Base-by-base conservation (phyloP, 176 grass and related monocot species). In the Ensete ventricosum region DNA sequence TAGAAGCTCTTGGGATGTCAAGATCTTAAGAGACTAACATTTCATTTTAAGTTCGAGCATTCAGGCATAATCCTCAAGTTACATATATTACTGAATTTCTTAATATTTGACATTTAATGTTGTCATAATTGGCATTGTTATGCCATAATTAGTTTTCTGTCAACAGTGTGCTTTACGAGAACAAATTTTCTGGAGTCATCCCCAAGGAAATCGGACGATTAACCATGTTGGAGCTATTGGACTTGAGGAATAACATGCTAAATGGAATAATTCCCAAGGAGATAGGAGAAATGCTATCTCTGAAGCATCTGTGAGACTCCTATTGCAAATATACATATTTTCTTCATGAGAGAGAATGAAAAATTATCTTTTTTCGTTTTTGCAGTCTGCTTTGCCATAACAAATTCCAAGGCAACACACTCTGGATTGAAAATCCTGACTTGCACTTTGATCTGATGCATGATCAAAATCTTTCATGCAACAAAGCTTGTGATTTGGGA, bases 311-410 rank as follows among this genome's bases (percentile, higher is more conserved):
- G 95, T 99, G 82, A 81, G 95, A 83, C 73, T 69, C 49, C 2
- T 74, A 72, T 49, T 66, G 51, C 72, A 77, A 27, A 62, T 67
- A 19, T 80, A 19, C 72, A 80, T 65, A 0, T 50, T 76, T 76
- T 58, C 22, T 53, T 23, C 23, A 71, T 25, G 69, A 73, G 50
- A 11, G 71, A 82, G 25, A 62, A 70, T 48, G n/a, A 75, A 60
- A 11, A 76, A 53, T 62, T 81, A 23, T 70, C 21, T 51, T 23
- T 64, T 69, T 55, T 85, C 81, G 21, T 64, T 80, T 50, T 72
- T 73, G 78, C 88, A 99, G 95, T 84, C 88, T 99, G 72, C 84
- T 99, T 88, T 94, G 81, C 64, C 83, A 86, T 62, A 99, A 94
- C 69, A 88, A 50, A 80, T 88, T 99, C 79, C 79, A 84, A 66